Base-by-base conservation (phyloP, 805 yeast species). In the Ascoidea tarda region DNA sequence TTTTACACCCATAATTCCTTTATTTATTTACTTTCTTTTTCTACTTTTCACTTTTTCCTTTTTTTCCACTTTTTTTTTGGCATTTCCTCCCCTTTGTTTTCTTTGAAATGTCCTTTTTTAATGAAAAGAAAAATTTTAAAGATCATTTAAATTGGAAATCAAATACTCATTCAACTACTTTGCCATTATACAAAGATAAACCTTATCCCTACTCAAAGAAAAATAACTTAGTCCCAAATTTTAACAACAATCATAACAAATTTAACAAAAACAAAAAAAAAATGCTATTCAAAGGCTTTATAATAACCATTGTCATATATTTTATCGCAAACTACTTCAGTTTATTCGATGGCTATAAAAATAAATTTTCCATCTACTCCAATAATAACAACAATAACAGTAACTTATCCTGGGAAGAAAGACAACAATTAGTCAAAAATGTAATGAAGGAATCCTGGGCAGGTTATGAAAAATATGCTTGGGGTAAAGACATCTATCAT, bases 401-500 rank as follows among this genome's bases (percentile, higher is more conserved):
- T 51, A 38, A 47, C 14, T 54, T 57, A 5, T 48, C 61, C 28
- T 81, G 87, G 87, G 54, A 60, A 1, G 58, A 58, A 4, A 74
- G 79, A 53, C 81, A 79, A 59, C 65, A 69, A 12, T 76, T 76
- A 57, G 90, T 89, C 33, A 80, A 74, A 59, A 62, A 70, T n/a
- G 87, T 79, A 4, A 86, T 90, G 60, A 69, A 79, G 52, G 82
- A 81, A 47, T 77, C 90, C 5, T 90, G 96, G 96, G 70, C 70
- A 32, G 84, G 82, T 51, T 90, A 90, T 62, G 79, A 78, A 51
- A 67, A 71, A 32, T 72, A 85, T 61, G 96, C 85, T 0, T 87
- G 95, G 90, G 96, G 96, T 6, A 74, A 72, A 54, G 97, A 89
- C 63, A 78, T 81, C 1, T 89, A 84, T 61, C 71, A 73, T 46